Evolutionary conservation across 768 basidiomycete genomes (phyloP).

Genomic region (Suillus occidentalis): DNA sequence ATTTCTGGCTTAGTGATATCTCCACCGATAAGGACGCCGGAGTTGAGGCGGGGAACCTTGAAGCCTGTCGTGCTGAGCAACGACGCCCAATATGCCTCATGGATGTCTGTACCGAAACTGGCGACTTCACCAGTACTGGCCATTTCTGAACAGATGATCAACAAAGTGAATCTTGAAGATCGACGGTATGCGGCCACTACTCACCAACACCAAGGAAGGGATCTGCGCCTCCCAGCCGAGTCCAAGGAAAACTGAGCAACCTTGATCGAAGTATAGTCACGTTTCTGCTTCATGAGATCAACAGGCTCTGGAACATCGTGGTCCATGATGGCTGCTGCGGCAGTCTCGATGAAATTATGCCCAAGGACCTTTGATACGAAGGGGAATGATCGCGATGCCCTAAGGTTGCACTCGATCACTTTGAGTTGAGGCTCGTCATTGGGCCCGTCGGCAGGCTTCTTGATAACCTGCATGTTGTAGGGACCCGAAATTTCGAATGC

Average conservation of each 20-base stretch:
- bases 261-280: constrained; percentile 95
- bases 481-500: constrained; percentile 98
- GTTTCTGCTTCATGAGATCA: constrained; percentile 86
- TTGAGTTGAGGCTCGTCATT: constrained; percentile 73
- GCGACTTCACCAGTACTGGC: constrained; percentile 98
- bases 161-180: not conserved
- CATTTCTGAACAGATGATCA: constrained; percentile 67
- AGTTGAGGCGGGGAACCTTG: constrained; percentile 80
- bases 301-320: constrained; percentile 87
- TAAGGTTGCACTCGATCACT: constrained; percentile 98
- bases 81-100: constrained; percentile 96
- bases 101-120: constrained; percentile 88
- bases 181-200: constrained; percentile 28
- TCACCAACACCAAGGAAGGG: constrained; percentile 93
- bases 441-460: constrained; percentile 57
- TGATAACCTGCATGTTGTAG: constrained; percentile 99
- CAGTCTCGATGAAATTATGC: constrained; percentile 95
- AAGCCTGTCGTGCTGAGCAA: constrained; percentile 95
- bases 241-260: constrained; percentile 99
- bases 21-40: constrained; percentile 91
- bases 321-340: constrained; percentile 83
- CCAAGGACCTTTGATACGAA: constrained; percentile 99
- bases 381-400: constrained; percentile 97
- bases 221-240: constrained; percentile 91
- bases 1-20: constrained; percentile 89